phyloP scores from a whole-genome alignment of 2,329 filamentous ascomycete species.

The Fusarium beomiforme region DNA sequence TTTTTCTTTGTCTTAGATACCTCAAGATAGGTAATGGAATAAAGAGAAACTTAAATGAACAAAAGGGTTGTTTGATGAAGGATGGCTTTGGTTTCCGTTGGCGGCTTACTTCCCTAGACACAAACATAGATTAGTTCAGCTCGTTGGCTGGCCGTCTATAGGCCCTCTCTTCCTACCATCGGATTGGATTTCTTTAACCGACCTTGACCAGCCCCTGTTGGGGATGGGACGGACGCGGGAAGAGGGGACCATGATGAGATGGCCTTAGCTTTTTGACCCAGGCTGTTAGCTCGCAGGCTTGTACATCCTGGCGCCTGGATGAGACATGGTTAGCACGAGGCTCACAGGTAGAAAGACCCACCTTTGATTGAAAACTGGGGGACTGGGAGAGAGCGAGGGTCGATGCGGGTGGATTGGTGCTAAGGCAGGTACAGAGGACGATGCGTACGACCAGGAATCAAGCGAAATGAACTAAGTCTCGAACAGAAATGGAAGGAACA shows the following conservation, averaged over 20 bases:
- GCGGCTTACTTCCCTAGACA: background rate
- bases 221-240: slow-evolving; percentile 42
- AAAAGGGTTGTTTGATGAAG: slow-evolving; percentile 22
- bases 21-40: slow-evolving; percentile 2
- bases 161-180: slow-evolving; percentile 15
- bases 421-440: slow-evolving; percentile 41
- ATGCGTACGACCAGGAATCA: slow-evolving; percentile 25
- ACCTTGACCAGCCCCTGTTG: slow-evolving; percentile 32
- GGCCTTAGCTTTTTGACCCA: slow-evolving; percentile 24
- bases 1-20: background rate
- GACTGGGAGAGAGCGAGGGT: background rate
- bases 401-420: slow-evolving; percentile 27
- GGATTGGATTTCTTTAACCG: slow-evolving; percentile 37
- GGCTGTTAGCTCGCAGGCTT: too few species aligned
- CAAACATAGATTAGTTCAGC: background rate
- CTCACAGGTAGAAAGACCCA: slow-evolving; percentile 24
- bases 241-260: slow-evolving; percentile 31
- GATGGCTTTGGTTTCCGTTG: slow-evolving; percentile 13
- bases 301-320: slow-evolving; percentile 4
- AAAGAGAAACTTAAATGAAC: slow-evolving; percentile 11
- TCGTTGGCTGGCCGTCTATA: slow-evolving; percentile 8
- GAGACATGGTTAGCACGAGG: slow-evolving; percentile 41
- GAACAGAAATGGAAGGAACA: slow-evolving; percentile 36
- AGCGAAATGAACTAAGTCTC: slow-evolving; percentile 38
- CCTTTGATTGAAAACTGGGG: slow-evolving; percentile 19